A percentile compares a stretch with the other conserved stretches of the same genome.
Conservation (phyloP, 192 early-diverging fungal species). For the Podila minutissima region DNA sequence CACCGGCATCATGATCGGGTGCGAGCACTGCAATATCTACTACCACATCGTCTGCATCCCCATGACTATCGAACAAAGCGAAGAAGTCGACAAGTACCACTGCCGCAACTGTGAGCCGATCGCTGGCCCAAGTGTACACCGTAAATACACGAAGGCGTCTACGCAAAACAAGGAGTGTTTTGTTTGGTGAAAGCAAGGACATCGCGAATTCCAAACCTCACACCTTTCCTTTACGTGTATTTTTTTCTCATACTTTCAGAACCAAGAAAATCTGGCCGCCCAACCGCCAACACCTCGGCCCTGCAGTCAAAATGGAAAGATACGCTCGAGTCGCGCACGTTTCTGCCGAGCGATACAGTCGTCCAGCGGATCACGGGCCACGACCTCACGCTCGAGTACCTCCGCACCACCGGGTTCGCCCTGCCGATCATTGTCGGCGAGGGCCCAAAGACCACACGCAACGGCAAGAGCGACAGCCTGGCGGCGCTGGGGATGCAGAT, state of each 20-base stretch:
- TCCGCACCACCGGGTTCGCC: constrained; percentile 67
- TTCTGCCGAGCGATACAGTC: constrained; percentile 58
- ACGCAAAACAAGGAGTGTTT: not conserved
- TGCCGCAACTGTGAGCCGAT: constrained; percentile 63
- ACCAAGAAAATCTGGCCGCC: not conserved
- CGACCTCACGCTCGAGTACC: constrained; percentile 73
- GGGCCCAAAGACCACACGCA: not conserved
- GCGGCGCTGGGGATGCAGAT: constrained; percentile 78
- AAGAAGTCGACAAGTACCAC: constrained; percentile 71
- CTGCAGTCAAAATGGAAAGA: constrained; percentile 78
- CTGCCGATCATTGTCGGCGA: constrained; percentile 83
- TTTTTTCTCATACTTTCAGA: not conserved
- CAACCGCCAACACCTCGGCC: not conserved
- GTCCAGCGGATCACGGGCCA: constrained; percentile 75
- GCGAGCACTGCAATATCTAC: constrained; percentile 72
- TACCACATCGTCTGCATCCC: constrained; percentile 72
- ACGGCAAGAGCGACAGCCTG: not conserved
- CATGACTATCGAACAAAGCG: constrained; percentile 62
- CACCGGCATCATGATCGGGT: constrained; percentile 67
- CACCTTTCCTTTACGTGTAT: not conserved
- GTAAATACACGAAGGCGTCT: not conserved
- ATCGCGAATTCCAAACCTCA: not conserved
- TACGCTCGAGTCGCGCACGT: constrained; percentile 72
- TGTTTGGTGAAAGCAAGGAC: not conserved
- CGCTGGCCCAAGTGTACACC: constrained; percentile 69